Base-by-base conservation (phyloP, 139 green algal species). In the Dunaliella primolecta region DNA sequence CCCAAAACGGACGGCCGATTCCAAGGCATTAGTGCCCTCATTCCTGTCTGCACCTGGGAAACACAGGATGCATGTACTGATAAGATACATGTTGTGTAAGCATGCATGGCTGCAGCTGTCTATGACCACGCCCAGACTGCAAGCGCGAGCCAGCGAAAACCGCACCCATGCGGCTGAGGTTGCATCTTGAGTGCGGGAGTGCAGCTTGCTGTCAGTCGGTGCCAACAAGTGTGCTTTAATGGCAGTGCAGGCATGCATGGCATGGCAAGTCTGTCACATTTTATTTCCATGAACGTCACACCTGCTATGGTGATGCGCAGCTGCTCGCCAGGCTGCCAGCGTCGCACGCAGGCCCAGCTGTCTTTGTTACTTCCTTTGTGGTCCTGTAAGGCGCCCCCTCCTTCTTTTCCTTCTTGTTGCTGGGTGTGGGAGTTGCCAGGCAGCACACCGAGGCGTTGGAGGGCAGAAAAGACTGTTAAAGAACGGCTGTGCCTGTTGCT, bases 291-390 rank as follows among this genome's bases (percentile, higher is more conserved):
- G n/a, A n/a, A n/a, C n/a, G n/a, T n/a, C 30, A 23, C 75, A 36
- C 75, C 75, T 37, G 75, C 75, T 38, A 80, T 80, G 29, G 75
- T 80, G 30, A 80, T 80, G 2, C 75, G 75, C 75, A 80, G 75
- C 75, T 80, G 29, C 30, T 80, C n/a, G 56, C 21, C 20, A 15
- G 56, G 56, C 21, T 72, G 56, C 20, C 56, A 72, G 56, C 56
- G 56, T 15, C 56, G 21, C 20, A 15, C 15, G 56, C 56, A 72
- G 56, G 20, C 15, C 20, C 56, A 72, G 56, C n/a, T n/a, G n/a
- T n/a, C n/a, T n/a, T n/a, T 11, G 71, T 20, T 30, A 2, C 75
- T 27, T 2, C 75, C 7, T 80, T 80, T 30, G 1, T 23, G 30
- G 29, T 36, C n/a, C 75, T 36, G 2, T 21, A 23, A 80, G 75